Base-by-base conservation (phyloP, 495 filamentous ascomycete genomes). In the Trichoderma orchidacearum region DNA sequence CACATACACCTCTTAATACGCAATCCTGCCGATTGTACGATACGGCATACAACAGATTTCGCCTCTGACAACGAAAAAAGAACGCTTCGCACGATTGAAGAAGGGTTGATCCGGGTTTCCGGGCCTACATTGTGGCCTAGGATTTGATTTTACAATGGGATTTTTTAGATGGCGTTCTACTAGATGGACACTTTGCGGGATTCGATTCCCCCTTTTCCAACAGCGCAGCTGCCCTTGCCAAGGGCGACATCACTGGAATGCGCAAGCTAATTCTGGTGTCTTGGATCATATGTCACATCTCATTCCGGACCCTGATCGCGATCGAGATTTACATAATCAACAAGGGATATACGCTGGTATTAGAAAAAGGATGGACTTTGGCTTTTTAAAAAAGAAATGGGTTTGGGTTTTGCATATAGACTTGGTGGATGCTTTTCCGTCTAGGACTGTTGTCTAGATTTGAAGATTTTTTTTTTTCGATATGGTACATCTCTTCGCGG, bases 101-200 rank as follows among this genome's bases (percentile, higher is more conserved):
- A 61, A 57, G 55, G 55, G 58, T 9, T 57, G 55, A 63, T 64
- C 53, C 62, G 60, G 61, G 66, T 64, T 64, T 57, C 32, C 57
- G 62, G 56, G 56, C 56, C 60, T 54, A 59, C 21, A 23, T 18
- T n/a, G 58, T 56, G 64, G 59, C 51, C 54, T 53, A 34, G 59
- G 62, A 48, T 58, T 57, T 59, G 61, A 56, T 56, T 56, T 50
- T 54, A 32, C 41, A 23, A 28, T n/a, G 58, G 64, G 64, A 56
- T 60, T 58, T 59, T 63, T 54, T 56, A 53, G 56, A 59, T 45
- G 57, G 57, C 56, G 30, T 59, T 52, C 28, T 30, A 53, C 30
- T 53, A 53, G 51, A 53, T n/a, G 51, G 51, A 53, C 27, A 13
- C 15, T n/a, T 53, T 53, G 15, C 56, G 53, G 63, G 58, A 60